These are phyloP conservation scores for Orbilia blumenaviensis DNA, from an alignment of 2,329 filamentous ascomycete genomes.

Conservation along the genomic window DNA sequence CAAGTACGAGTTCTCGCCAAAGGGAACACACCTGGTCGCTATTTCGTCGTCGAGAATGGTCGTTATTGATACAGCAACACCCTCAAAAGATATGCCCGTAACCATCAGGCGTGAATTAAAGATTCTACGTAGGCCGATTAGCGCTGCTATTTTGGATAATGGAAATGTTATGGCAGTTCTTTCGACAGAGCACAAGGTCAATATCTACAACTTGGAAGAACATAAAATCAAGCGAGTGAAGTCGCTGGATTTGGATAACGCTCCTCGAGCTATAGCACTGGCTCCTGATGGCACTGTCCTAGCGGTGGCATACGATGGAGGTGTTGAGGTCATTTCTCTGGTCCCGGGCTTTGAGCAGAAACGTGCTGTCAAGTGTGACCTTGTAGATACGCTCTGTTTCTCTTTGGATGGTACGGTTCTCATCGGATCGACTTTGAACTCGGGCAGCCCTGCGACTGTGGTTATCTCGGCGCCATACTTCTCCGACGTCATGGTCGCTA, in stretches of 20 bases:
- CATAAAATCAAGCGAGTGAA: conserved; percentile 75
- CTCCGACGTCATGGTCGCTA: conserved; percentile 67
- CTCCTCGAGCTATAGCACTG: conserved; percentile 78
- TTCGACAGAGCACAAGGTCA: conserved; percentile 82
- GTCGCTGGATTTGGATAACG: conserved; percentile 79
- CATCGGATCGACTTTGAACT: conserved; percentile 75
- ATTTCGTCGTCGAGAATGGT: conserved; percentile 88
- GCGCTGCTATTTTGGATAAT: conserved; percentile 81
- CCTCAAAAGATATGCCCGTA: conserved; percentile 61
- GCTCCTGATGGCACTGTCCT: conserved; percentile 83
- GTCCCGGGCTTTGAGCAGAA: conserved; percentile 71
- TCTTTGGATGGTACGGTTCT: conserved; percentile 81
- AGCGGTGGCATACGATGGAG: conserved; percentile 83
- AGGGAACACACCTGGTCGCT: conserved; percentile 77
- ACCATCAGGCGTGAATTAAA: conserved; percentile 80
- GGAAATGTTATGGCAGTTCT: conserved; percentile 79
- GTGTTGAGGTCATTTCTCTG: conserved; percentile 86
- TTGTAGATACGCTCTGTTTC: conserved; percentile 77
- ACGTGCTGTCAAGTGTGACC: conserved; percentile 79
- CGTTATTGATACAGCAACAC: conserved; percentile 73
- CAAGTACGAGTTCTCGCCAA: conserved; percentile 81
- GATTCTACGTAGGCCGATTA: conserved; percentile 76
- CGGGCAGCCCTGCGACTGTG: conserved; percentile 74
- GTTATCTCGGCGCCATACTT: conserved; percentile 83
- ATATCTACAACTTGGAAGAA: conserved; percentile 78